Percentiles rank a stretch among this genome's conserved stretches.
Evolutionary conservation across 1,284 basidiomycete species (phyloP).

Genomic region (Ustanciosporium gigantosporum): DNA sequence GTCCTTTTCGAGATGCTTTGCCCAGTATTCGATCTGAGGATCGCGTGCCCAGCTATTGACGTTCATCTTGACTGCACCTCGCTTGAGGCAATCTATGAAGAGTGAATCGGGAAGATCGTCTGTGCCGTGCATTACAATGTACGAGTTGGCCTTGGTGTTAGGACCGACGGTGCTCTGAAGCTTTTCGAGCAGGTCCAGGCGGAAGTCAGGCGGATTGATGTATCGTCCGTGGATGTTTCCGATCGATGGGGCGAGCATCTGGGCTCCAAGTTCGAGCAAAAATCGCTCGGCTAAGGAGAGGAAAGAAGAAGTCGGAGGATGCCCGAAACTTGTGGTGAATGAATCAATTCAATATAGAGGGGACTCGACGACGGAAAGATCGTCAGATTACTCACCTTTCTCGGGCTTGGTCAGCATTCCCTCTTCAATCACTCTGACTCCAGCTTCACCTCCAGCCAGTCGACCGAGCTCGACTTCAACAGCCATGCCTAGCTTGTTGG

Average conservation of each 20-base stretch:
- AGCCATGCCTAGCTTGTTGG: constrained; percentile 61
- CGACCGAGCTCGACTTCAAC: constrained; percentile 65
- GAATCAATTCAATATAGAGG: too few relatives aligned
- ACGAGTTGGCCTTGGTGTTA: constrained; percentile 9
- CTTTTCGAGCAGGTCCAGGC: constrained; percentile 20
- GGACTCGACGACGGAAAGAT: too few relatives aligned
- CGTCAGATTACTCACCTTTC: constrained; percentile 63
- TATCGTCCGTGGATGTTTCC: constrained; percentile 63
- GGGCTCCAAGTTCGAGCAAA: constrained; percentile 57
- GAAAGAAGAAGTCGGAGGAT: too few relatives aligned
- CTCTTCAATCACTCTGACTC: constrained; percentile 63
- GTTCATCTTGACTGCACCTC: constrained; percentile 35
- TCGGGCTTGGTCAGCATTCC: constrained; percentile 63
- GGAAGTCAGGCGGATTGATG: constrained; percentile 21
- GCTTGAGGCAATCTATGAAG: constrained; percentile 21
- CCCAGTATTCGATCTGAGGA: constrained; percentile 33
- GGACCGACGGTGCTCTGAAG: constrained; percentile 24
- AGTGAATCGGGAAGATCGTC: constrained; percentile 31
- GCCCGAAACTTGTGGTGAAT: too few relatives aligned
- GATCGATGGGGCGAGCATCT: constrained; percentile 63
- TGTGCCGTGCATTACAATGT: constrained; percentile 39
- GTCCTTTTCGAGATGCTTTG: constrained; percentile 7
- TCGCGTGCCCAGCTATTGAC: constrained; percentile 42
- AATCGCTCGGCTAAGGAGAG: constrained; percentile 12
- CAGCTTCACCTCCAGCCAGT: constrained; percentile 64